A percentile compares a stretch with the other conserved stretches of the same genome.
These are phyloP conservation scores for Avicennia marina DNA, from an alignment of 257 asterid genomes.

Conservation along the genomic window DNA sequence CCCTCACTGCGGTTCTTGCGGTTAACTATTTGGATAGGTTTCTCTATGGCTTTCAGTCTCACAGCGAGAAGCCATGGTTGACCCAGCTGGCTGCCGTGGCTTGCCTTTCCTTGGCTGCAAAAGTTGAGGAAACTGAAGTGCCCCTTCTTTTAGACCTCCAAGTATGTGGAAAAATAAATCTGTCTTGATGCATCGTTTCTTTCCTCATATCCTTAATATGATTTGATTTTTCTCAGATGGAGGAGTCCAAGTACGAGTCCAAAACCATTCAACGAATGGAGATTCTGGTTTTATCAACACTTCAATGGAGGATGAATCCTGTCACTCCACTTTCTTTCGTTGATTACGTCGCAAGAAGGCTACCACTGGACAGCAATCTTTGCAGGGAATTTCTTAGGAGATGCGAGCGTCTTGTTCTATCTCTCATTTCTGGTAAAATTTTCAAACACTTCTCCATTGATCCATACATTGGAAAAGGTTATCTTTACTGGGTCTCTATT, in stretches of 20 bases:
- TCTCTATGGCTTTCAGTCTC: conserved; percentile 5
- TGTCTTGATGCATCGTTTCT: neutral
- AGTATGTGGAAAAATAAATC: conserved; percentile 19
- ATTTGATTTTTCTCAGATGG: conserved; percentile 28
- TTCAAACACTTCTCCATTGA: neutral
- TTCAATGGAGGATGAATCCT: conserved; percentile 81
- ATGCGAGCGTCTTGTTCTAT: conserved; percentile 48
- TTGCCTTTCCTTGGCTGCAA: conserved; percentile 73
- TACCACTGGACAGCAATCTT: conserved; percentile 37
- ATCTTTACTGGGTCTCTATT: too few species aligned
- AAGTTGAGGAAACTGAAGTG: conserved; percentile 62
- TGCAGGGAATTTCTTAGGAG: conserved; percentile 50
- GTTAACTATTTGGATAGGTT: conserved; percentile 48
- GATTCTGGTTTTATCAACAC: conserved; percentile 52
- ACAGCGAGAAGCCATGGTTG: conserved; percentile 50
- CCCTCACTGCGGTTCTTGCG: conserved; percentile 52
- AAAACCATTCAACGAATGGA: conserved; percentile 78
- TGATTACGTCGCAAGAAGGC: conserved; percentile 43
- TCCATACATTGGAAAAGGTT: neutral
- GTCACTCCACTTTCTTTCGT: conserved; percentile 69
- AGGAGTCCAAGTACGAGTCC: conserved; percentile 48
- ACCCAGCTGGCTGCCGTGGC: conserved; percentile 60
- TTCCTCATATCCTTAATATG: neutral
- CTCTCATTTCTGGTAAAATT: conserved; percentile 36
- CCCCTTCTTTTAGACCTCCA: conserved; percentile 75